Conservation (phyloP, 257 asterid genomes). For the Anisodus acutangulus region DNA sequence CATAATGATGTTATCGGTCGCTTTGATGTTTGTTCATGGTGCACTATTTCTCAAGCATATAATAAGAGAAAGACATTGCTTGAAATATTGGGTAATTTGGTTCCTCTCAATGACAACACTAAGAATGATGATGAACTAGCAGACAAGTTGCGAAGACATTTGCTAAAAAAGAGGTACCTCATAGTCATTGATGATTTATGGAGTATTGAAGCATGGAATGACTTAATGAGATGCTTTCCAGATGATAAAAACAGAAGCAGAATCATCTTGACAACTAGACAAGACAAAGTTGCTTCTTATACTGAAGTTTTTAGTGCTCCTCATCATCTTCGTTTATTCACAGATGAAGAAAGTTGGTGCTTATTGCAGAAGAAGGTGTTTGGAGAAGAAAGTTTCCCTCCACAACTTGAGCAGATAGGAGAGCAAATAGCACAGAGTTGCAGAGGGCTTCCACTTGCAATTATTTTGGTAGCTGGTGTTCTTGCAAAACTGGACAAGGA, state of each 20-base stretch:
- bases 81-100: not conserved
- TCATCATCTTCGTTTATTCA: constrained; percentile 24
- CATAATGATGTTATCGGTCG: not conserved
- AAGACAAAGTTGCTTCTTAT: not conserved
- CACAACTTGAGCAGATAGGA: constrained; percentile 13
- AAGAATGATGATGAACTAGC: not conserved
- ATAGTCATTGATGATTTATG: constrained; percentile 27
- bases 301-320: constrained; percentile 2
- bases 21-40: constrained; percentile 2
- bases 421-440: constrained; percentile 21
- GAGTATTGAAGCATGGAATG: not conserved
- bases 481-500: not conserved
- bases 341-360: constrained; percentile 28
- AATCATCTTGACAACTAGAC: constrained; percentile 31
- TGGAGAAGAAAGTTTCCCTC: constrained; percentile 10
- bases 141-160: not conserved
- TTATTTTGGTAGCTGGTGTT: constrained; percentile 36
- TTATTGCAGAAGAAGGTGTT: constrained; percentile 26
- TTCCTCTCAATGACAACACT: not conserved
- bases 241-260: not conserved
- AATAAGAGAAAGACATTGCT: not conserved
- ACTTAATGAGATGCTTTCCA: constrained; percentile 26
- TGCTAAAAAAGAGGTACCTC: not conserved
- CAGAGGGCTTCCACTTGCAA: constrained; percentile 34
- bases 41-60: constrained; percentile 25